Percentiles rank a stretch among this genome's conserved stretches.
Evolutionary conservation across 129 eudicot genomes (phyloP).

Genomic region (sunflower (Helianthus annuus)): HanXRQr2.0-SUNRISE NC_035440.2:34020979-34021478

Average conservation of each 20-base stretch:
- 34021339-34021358: constrained; percentile 68
- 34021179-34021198: too few species aligned
- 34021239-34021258: constrained; percentile 71
- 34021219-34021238: constrained; percentile 75
- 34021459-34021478: too few species aligned
- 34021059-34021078: too few species aligned
- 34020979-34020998: too few species aligned
- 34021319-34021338: constrained; percentile 76
- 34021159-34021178: too few species aligned
- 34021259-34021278: constrained; percentile 83
- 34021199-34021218: neutral
- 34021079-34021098: too few species aligned
- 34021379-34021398: constrained; percentile 97
- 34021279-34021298: constrained; percentile 94
- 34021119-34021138: too few species aligned
- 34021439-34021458: neutral
- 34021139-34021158: too few species aligned
- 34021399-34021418: constrained; percentile 49
- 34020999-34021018: too few species aligned
- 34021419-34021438: neutral
- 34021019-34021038: too few species aligned
- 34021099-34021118: too few species aligned
- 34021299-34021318: constrained; percentile 70
- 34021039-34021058: too few species aligned
- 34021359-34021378: constrained; percentile 84